Percentiles rank a stretch among this genome's conserved stretches.
Evolutionary conservation across 169 alveolate species (phyloP).

Genomic region (Blepharisma undulans): DNA sequence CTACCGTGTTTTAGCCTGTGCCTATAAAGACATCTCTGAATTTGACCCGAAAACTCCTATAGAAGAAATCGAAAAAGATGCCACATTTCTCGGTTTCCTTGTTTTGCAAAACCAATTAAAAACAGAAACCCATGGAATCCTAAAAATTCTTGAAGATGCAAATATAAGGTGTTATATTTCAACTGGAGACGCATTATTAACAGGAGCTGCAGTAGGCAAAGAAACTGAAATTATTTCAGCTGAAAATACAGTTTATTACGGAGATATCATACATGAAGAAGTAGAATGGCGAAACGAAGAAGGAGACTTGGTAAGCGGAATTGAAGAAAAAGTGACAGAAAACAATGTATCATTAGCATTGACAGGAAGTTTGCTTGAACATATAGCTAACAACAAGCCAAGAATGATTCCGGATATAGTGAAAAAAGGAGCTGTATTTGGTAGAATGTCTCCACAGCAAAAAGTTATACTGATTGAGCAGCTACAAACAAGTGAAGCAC

Average conservation of each 20-base stretch:
- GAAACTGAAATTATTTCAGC: slow-evolving; percentile 76
- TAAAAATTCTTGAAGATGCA: slow-evolving; percentile 68
- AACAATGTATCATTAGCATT: slow-evolving; percentile 41
- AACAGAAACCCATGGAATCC: slow-evolving; percentile 61
- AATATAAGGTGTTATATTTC: slow-evolving; percentile 79
- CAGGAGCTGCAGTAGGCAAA: slow-evolving; percentile 83
- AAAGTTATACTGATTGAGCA: slow-evolving; percentile 77
- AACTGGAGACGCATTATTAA: slow-evolving; percentile 83
- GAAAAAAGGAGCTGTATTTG: slow-evolving; percentile 68
- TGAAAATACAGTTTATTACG: slow-evolving; percentile 54
- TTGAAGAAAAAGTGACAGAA: background rate
- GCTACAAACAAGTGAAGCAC: slow-evolving; percentile 55
- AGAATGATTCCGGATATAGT: slow-evolving; percentile 33
- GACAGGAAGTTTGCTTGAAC: slow-evolving; percentile 52
- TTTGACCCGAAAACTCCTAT: slow-evolving; percentile 13
- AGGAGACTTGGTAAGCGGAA: background rate
- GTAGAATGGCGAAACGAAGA: slow-evolving; percentile 16
- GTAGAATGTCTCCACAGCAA: slow-evolving; percentile 88
- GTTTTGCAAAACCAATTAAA: slow-evolving; percentile 79
- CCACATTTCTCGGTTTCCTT: slow-evolving; percentile 79
- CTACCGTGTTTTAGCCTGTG: slow-evolving; percentile 78
- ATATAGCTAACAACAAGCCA: slow-evolving; percentile 9
- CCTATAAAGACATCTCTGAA: slow-evolving; percentile 58
- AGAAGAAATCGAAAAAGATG: slow-evolving; percentile 68
- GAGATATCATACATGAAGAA: slow-evolving; percentile 42